These are phyloP conservation scores for Marasmius fiardii DNA, from an alignment of 1,284 basidiomycete genomes.

Conservation along the genomic window DNA sequence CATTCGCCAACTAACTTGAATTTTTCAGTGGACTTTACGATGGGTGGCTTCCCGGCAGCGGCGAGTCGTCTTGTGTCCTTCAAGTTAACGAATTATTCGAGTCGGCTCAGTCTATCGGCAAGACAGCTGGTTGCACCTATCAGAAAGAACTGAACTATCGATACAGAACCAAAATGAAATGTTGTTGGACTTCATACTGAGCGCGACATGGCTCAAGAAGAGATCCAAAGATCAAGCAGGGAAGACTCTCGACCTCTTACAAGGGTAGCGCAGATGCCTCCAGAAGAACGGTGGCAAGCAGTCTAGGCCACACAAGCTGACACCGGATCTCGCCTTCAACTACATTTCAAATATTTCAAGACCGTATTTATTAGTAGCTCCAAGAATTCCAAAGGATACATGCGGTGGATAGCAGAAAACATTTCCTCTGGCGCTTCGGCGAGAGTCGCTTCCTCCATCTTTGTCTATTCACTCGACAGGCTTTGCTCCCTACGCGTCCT, in stretches of 20 bases:
- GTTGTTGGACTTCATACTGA: constrained; percentile 11
- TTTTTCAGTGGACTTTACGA: too few relatives aligned
- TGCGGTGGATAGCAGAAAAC: constrained; percentile 50
- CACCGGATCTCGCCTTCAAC: neutral
- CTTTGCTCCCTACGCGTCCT: constrained; percentile 54
- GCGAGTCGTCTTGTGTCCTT: too few relatives aligned
- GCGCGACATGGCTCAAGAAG: too few relatives aligned
- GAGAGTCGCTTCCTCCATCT: constrained; percentile 44
- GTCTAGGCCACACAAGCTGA: too few relatives aligned
- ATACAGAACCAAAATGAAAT: constrained; percentile 64
- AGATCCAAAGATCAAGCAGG: constrained; percentile 41
- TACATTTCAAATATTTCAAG: constrained; percentile 21
- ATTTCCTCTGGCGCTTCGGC: constrained; percentile 43
- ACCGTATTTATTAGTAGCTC: constrained; percentile 47
- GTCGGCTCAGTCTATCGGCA: too few relatives aligned
- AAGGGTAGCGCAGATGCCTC: constrained; percentile 36
- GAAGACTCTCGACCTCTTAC: constrained; percentile 54
- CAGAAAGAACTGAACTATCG: constrained; percentile 67
- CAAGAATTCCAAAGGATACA: constrained; percentile 52
- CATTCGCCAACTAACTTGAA: too few relatives aligned
- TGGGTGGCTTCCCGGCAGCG: too few relatives aligned
- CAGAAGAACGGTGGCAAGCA: too few relatives aligned
- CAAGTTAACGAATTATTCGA: too few relatives aligned
- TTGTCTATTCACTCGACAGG: constrained; percentile 61
- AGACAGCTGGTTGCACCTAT: too few relatives aligned